phyloP scores from a whole-genome alignment of 768 basidiomycete genomes.

The Russula vinacea region DNA sequence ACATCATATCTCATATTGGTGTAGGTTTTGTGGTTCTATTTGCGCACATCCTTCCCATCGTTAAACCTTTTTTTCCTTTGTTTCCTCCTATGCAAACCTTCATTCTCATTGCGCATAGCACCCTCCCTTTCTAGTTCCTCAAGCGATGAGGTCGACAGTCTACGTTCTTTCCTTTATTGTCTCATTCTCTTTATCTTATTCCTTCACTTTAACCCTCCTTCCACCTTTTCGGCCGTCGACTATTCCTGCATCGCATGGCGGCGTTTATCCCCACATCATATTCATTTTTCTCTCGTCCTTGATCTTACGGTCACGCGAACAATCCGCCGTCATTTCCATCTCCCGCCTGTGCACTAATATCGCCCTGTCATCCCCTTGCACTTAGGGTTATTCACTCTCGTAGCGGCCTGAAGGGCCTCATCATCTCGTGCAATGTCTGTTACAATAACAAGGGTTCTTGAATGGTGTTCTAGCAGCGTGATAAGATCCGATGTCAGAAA shows the following conservation, averaged over 20 bases:
- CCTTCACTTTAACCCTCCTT: slow-evolving; percentile 61
- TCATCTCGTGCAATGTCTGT: slow-evolving; percentile 31
- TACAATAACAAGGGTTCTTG: slow-evolving; percentile 31
- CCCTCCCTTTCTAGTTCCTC: slow-evolving; percentile 45
- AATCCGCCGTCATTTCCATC: slow-evolving; percentile 29
- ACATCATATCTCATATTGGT: slow-evolving; percentile 26
- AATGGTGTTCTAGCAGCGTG: slow-evolving; percentile 17
- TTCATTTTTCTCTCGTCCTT: slow-evolving; percentile 23
- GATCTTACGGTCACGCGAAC: slow-evolving; percentile 30
- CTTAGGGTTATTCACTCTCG: slow-evolving; percentile 29
- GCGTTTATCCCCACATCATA: slow-evolving; percentile 31
- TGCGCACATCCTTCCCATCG: slow-evolving; percentile 29
- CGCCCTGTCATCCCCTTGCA: slow-evolving; percentile 30
- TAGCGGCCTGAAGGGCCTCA: slow-evolving; percentile 30
- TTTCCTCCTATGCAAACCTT: slow-evolving; percentile 43
- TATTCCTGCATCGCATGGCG: slow-evolving; percentile 38
- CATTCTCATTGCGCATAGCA: slow-evolving; percentile 57
- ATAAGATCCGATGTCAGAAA: slow-evolving; percentile 16
- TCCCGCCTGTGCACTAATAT: slow-evolving; percentile 30
- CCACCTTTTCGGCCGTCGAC: slow-evolving; percentile 39
- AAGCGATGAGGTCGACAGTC: slow-evolving; percentile 56
- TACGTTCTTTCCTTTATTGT: slow-evolving; percentile 43
- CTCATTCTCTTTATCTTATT: slow-evolving; percentile 76
- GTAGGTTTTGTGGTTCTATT: slow-evolving; percentile 31
- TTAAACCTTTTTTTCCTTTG: slow-evolving; percentile 26